Conservation (phyloP, 23 red algal species). For the Gracilaria gracilis region DNA sequence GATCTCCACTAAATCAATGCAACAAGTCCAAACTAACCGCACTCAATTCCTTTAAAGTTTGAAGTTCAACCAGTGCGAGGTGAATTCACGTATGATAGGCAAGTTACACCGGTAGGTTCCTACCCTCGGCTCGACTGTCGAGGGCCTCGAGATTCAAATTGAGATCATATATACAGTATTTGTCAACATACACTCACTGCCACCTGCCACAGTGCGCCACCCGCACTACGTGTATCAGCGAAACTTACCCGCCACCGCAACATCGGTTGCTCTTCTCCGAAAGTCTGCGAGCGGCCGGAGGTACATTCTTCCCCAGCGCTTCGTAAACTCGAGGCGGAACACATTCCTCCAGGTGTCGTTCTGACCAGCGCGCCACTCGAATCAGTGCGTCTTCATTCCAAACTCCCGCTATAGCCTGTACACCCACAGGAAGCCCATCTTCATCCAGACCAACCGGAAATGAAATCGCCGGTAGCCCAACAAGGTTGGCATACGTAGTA, state of each 20-base stretch:
- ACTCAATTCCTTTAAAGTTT: no score
- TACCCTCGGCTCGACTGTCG: no score
- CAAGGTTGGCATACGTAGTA: constrained; percentile 14
- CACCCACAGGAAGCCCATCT: constrained; percentile 34
- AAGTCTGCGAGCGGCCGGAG: background rate
- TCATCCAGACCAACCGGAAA: constrained; percentile 30
- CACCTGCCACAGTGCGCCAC: background rate
- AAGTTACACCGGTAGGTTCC: no score
- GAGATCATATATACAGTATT: no score
- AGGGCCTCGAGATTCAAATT: background rate
- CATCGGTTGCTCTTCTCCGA: background rate
- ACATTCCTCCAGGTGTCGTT: background rate
- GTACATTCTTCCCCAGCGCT: background rate
- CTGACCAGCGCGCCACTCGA: constrained; percentile 30
- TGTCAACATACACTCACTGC: no score
- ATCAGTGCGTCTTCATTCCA: constrained; percentile 46
- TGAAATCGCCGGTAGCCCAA: constrained; percentile 22
- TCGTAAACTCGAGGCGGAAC: constrained; percentile 12
- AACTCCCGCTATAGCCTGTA: constrained; percentile 13
- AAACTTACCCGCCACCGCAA: background rate
- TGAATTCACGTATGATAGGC: no score
- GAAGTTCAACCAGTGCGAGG: no score
- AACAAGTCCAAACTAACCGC: background rate
- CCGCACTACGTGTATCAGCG: background rate
- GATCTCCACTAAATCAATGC: background rate